Conservation (phyloP, 2,329 filamentous ascomycete species). For the Myriosclerotinia duriaeana region DNA sequence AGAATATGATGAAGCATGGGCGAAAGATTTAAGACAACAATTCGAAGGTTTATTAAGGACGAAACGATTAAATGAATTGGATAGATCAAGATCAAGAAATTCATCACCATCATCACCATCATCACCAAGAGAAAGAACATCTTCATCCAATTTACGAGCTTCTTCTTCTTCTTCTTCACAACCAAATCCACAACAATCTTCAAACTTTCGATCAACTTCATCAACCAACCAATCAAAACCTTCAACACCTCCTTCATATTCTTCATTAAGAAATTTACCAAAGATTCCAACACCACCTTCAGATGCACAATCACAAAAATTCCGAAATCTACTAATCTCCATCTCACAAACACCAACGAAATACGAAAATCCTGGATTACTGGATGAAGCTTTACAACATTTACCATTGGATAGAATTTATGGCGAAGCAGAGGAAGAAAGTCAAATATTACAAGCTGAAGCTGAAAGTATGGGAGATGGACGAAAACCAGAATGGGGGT, state of each 20-base stretch:
- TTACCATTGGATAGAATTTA: conserved; percentile 92
- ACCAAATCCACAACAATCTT: conserved; percentile 31
- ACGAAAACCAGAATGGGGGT: conserved; percentile 85
- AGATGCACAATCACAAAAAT: conserved; percentile 69
- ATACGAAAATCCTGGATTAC: conserved; percentile 91
- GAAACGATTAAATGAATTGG: conserved; percentile 81
- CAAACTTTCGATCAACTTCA: conserved; percentile 48
- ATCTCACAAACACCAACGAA: conserved; percentile 85
- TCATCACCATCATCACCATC: conserved; percentile 53
- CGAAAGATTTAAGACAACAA: conserved; percentile 73
- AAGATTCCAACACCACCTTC: conserved; percentile 73
- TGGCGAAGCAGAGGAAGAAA: conserved; percentile 89
- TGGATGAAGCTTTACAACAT: conserved; percentile 85
- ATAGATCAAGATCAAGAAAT: conserved; percentile 58
- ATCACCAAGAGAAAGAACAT: conserved; percentile 51
- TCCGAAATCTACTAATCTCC: conserved; percentile 78
- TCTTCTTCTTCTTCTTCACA: neutral
- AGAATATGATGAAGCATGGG: conserved; percentile 67
- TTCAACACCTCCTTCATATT: conserved; percentile 57
- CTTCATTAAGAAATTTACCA: conserved; percentile 62
- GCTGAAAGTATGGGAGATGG: conserved; percentile 83
- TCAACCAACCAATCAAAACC: conserved; percentile 40
- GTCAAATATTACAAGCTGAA: conserved; percentile 81
- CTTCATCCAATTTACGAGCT: conserved; percentile 50
- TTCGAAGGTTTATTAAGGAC: conserved; percentile 87